Evolutionary conservation across 176 grass and related monocot species (phyloP).

Genomic region (Oryza australiensis): DNA sequence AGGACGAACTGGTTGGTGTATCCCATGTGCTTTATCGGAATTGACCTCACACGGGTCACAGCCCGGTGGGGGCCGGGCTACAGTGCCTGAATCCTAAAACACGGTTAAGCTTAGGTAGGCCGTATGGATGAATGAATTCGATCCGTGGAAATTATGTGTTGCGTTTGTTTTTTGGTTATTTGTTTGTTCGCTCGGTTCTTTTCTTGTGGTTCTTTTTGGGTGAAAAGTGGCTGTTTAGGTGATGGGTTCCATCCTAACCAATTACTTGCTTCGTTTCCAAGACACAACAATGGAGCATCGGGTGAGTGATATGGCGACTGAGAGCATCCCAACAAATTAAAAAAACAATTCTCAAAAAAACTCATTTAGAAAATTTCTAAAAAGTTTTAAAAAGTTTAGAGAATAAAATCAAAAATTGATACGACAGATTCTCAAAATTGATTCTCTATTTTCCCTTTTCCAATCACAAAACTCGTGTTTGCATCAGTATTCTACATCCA

Average conservation of each 20-base stretch:
- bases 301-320: not conserved
- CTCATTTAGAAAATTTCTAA: too few relatives aligned
- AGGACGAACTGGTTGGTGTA: conserved; percentile 40
- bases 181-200: not conserved
- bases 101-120: not conserved
- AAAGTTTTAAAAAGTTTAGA: too few relatives aligned
- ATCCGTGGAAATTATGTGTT: not conserved
- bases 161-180: not conserved
- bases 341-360: too few relatives aligned
- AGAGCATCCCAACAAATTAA: too few relatives aligned
- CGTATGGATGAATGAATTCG: not conserved
- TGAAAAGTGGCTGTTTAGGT: not conserved
- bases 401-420: too few relatives aligned
- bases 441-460: too few relatives aligned
- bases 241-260: conserved; percentile 44
- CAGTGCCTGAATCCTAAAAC: not conserved
- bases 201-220: not conserved
- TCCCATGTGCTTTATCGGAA: conserved; percentile 34
- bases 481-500: too few relatives aligned
- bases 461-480: too few relatives aligned
- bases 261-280: conserved; percentile 39
- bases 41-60: conserved; percentile 8
- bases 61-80: not conserved
- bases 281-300: not conserved
- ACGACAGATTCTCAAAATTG: too few relatives aligned